Conservation (phyloP, 495 filamentous ascomycete species). For the Platismatia glauca region DNA sequence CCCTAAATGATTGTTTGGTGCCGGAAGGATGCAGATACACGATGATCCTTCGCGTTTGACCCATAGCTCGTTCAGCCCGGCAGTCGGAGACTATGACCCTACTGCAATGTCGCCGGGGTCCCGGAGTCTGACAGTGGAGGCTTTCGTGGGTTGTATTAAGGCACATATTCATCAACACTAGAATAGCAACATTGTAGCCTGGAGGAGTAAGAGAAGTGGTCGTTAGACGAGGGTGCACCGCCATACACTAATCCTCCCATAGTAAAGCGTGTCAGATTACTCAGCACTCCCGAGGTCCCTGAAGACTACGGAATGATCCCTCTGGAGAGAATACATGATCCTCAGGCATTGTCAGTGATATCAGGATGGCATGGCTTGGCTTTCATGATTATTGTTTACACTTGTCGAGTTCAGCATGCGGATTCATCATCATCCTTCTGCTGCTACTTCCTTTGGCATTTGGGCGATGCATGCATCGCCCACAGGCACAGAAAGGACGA, state of each 20-base stretch:
- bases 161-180: background rate
- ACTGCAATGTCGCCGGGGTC: background rate
- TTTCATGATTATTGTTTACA: background rate
- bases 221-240: background rate
- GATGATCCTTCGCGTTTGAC: slow-evolving; percentile 1
- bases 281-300: background rate
- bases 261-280: background rate
- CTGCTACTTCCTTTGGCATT: background rate
- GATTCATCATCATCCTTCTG: background rate
- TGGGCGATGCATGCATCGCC: slow-evolving; percentile 1
- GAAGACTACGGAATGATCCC: background rate
- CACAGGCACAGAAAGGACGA: background rate
- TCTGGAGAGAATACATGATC: background rate
- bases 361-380: background rate
- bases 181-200: slow-evolving; percentile 6
- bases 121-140: background rate
- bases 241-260: background rate
- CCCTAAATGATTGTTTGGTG: background rate
- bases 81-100: background rate
- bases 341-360: background rate
- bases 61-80: background rate
- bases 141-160: background rate
- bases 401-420: background rate
- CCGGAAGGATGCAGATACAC: slow-evolving; percentile 7
- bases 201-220: background rate